Conservation (phyloP, 2,329 filamentous ascomycete genomes). For the Berkeleyomyces rouxiae region DNA sequence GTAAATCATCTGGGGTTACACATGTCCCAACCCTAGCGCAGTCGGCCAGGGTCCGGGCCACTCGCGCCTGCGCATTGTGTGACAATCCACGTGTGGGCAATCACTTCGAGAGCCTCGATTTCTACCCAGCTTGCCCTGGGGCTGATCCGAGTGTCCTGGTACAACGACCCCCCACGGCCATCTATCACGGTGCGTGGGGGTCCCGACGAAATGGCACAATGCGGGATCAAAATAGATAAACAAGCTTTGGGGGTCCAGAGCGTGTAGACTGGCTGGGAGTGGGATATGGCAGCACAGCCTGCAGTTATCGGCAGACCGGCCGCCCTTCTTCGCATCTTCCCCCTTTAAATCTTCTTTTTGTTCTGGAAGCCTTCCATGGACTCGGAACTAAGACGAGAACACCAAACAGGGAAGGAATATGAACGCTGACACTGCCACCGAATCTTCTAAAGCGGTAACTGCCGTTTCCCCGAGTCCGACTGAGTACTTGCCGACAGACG, state of each 20-base stretch:
- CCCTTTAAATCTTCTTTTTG: neutral
- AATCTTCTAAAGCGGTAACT: neutral
- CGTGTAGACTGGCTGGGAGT: neutral
- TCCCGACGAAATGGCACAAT: neutral
- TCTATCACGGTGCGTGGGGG: neutral
- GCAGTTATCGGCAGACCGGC: neutral
- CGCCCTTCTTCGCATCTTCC: neutral
- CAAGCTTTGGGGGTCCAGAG: neutral
- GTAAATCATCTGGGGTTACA: neutral
- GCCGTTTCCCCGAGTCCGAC: neutral
- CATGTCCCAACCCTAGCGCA: neutral
- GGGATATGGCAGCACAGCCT: neutral
- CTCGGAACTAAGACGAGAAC: neutral
- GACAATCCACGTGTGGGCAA: neutral
- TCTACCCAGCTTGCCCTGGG: neutral
- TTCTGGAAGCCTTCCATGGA: neutral
- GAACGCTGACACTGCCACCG: neutral
- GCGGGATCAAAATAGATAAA: neutral
- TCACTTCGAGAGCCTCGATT: neutral
- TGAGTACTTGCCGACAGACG: neutral
- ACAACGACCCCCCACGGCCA: neutral
- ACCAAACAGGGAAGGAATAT: neutral
- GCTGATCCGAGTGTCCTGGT: neutral
- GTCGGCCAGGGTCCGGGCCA: neutral
- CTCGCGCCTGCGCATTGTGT: neutral